These are phyloP conservation scores for Ceratorhiza oryzae-sativae DNA, from an alignment of 1,284 basidiomycete genomes.

Conservation along the genomic window DNA sequence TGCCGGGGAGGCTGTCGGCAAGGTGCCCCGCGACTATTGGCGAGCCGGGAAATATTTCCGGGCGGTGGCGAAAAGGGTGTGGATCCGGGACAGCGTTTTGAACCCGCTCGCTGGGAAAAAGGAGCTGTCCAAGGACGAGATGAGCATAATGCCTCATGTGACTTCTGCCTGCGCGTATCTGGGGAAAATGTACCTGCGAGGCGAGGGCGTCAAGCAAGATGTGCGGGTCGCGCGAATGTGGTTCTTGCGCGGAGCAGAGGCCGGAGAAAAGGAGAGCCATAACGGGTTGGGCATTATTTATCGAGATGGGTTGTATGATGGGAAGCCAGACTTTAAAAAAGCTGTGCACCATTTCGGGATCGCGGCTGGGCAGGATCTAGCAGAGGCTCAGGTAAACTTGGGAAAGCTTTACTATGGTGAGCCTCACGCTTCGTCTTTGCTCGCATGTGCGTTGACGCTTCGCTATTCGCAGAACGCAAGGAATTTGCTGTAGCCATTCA, in stretches of 20 bases:
- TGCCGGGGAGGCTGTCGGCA: slow-evolving; percentile 85
- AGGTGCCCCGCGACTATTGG: slow-evolving; percentile 74
- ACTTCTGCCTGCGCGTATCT: slow-evolving; percentile 84
- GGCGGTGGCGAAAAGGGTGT: slow-evolving; percentile 78
- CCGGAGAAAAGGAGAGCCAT: slow-evolving; percentile 84
- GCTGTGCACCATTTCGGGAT: slow-evolving; percentile 73
- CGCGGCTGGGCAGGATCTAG: slow-evolving; percentile 85
- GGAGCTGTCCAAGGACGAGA: slow-evolving; percentile 55
- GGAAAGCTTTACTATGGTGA: slow-evolving; percentile 83
- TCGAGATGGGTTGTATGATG: slow-evolving; percentile 81
- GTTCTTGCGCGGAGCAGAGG: slow-evolving; percentile 87
- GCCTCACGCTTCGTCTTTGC: slow-evolving; percentile 46
- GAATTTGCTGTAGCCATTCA: slow-evolving; percentile 69
- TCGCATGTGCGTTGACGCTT: slow-evolving; percentile 41
- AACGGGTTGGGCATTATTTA: slow-evolving; percentile 93
- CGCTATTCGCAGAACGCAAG: slow-evolving; percentile 59
- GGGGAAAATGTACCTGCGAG: slow-evolving; percentile 92
- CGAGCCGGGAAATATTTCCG: slow-evolving; percentile 83
- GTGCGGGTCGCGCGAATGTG: slow-evolving; percentile 84
- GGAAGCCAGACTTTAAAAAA: slow-evolving; percentile 70
- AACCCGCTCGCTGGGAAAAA: slow-evolving; percentile 52
- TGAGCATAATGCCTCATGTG: slow-evolving; percentile 65
- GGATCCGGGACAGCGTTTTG: slow-evolving; percentile 75
- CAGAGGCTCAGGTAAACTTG: slow-evolving; percentile 90
- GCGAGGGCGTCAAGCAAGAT: slow-evolving; percentile 89